These are phyloP conservation scores for Parafenestella ontariensis DNA, from an alignment of 2,329 filamentous ascomycete species.

Conservation along the genomic window DNA sequence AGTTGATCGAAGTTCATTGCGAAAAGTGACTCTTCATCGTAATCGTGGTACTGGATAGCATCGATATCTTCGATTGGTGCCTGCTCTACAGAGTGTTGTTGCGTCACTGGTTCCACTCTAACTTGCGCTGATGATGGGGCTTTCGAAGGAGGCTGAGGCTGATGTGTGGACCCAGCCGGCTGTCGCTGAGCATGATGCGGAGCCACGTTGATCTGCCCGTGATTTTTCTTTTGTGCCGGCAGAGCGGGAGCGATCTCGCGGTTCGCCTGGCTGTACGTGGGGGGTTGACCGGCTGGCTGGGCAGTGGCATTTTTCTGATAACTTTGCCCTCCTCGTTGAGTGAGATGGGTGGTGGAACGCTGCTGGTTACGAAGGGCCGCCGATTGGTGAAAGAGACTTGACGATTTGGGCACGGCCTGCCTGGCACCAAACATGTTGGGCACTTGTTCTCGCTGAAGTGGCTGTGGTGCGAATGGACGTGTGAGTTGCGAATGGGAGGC, in stretches of 20 bases:
- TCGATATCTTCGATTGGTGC: constrained; percentile 10
- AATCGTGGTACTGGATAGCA: constrained; percentile 48
- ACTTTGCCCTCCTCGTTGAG: constrained; percentile 2
- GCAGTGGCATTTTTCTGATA: constrained; percentile 4
- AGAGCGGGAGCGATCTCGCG: neutral
- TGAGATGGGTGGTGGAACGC: constrained; percentile 12
- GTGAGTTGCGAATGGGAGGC: constrained; percentile 9
- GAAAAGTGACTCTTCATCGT: constrained; percentile 54
- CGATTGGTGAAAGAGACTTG: constrained; percentile 20
- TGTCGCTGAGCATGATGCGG: constrained; percentile 5
- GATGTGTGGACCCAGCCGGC: neutral
- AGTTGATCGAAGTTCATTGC: constrained; percentile 58
- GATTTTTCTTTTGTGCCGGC: neutral
- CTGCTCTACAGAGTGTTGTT: constrained; percentile 14
- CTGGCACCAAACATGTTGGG: constrained; percentile 1
- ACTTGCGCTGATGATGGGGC: constrained; percentile 2
- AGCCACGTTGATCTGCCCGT: neutral
- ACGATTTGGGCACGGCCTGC: neutral
- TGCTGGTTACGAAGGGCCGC: constrained; percentile 27
- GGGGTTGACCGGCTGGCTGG: constrained; percentile 14
- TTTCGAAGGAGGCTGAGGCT: constrained; percentile 4
- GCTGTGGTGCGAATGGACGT: constrained; percentile 7
- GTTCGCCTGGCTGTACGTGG: constrained; percentile 14
- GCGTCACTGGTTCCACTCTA: constrained; percentile 10
- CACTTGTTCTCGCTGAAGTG: constrained; percentile 8